Conservation (phyloP, 192 early-diverging fungal genomes). For the Coemansia sp. region DNA sequence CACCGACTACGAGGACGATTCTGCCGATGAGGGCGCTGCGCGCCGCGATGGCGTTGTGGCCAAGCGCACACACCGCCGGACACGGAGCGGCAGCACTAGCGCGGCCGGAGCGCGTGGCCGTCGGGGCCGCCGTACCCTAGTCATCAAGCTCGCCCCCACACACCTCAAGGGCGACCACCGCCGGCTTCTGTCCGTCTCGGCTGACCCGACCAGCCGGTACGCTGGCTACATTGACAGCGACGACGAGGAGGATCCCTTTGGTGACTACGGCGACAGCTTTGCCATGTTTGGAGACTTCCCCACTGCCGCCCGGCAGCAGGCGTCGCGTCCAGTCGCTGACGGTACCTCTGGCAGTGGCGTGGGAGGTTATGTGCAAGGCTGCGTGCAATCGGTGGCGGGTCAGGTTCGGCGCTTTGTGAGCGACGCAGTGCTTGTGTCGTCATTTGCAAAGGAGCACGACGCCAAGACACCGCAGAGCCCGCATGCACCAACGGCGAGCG, state of each 20-base stretch:
- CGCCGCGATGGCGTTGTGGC: not conserved
- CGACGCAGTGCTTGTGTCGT: conserved; percentile 24
- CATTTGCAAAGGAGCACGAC: conserved; percentile 12
- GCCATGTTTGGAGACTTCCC: conserved; percentile 5
- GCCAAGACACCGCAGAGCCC: conserved; percentile 6
- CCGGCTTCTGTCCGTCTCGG: conserved; percentile 18
- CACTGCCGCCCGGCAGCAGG: not conserved
- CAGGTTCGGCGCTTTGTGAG: conserved; percentile 42
- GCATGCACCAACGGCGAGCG: too few species aligned
- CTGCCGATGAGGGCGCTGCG: conserved; percentile 5
- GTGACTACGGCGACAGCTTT: conserved; percentile 11
- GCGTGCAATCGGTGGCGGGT: conserved; percentile 41
- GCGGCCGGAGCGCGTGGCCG: conserved; percentile 3
- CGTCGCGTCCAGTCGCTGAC: not conserved
- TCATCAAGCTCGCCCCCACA: conserved; percentile 44
- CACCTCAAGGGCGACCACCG: conserved; percentile 47
- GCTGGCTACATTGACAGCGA: too few species aligned
- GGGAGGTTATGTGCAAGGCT: conserved; percentile 36
- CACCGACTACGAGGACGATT: conserved; percentile 34
- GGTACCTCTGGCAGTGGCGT: conserved; percentile 7
- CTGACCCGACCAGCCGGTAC: conserved; percentile 2
- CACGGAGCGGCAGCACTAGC: conserved; percentile 2
- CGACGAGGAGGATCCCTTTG: conserved; percentile 29
- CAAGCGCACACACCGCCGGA: conserved; percentile 2
- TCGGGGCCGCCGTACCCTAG: conserved; percentile 28